A percentile compares a stretch with the other conserved stretches of the same genome.
Evolutionary conservation across 1,139 yeast genomes (phyloP).

Genomic region (Protomyces lactucae-debilis): DNA sequence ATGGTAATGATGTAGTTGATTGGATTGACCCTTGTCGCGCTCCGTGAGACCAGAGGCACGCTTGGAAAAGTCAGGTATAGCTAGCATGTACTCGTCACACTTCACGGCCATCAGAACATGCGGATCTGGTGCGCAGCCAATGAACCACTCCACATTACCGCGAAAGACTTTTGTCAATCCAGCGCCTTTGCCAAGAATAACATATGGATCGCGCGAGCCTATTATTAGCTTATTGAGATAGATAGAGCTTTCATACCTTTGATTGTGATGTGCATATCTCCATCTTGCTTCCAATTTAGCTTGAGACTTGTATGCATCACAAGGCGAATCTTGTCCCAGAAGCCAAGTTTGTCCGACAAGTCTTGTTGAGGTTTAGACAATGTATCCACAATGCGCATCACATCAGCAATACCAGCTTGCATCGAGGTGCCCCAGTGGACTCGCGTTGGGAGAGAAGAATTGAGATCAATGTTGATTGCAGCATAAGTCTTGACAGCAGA

Average conservation of each 20-base stretch:
- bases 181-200: constrained; percentile 59
- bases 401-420: constrained; percentile 78
- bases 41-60: constrained; percentile 20
- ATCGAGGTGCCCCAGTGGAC: constrained; percentile 84
- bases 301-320: constrained; percentile 54
- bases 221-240: background rate
- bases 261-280: constrained; percentile 49
- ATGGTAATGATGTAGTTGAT: constrained; percentile 5
- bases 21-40: background rate
- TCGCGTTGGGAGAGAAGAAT: constrained; percentile 57
- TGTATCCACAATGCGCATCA: constrained; percentile 72
- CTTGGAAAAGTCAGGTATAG: constrained; percentile 49
- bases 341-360: constrained; percentile 77
- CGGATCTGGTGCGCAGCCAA: constrained; percentile 62
- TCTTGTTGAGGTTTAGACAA: constrained; percentile 79
- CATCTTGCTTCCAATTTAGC: constrained; percentile 47
- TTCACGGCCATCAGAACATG: constrained; percentile 58
- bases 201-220: constrained; percentile 74
- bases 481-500: constrained; percentile 71
- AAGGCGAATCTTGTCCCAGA: constrained; percentile 67
- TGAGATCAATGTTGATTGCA: constrained; percentile 53
- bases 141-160: constrained; percentile 54
- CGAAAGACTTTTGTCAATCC: constrained; percentile 82
- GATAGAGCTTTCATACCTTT: constrained; percentile 25
- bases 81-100: constrained; percentile 64